phyloP scores from a whole-genome alignment of 2,329 filamentous ascomycete genomes.

The Chaetomiaceae sp. region DNA sequence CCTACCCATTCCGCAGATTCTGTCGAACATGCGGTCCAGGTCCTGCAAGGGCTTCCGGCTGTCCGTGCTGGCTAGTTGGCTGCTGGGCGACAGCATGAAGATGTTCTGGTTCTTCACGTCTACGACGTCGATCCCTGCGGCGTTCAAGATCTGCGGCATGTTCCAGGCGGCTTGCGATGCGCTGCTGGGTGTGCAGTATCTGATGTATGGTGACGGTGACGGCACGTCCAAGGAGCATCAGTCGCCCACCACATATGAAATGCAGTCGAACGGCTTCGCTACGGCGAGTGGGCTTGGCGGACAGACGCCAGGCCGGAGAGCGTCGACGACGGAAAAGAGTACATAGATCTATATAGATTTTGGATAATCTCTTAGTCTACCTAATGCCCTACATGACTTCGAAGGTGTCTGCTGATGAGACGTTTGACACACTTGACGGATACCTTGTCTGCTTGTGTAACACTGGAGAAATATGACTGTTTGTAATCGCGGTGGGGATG shows the following conservation, averaged over 20 bases:
- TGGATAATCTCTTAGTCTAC: too few relatives aligned
- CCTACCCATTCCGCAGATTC: conserved; percentile 73
- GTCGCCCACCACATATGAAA: conserved; percentile 7
- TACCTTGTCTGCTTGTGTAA: too few relatives aligned
- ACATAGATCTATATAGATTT: conserved; percentile 14
- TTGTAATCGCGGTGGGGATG: conserved; percentile 3
- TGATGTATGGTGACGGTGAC: conserved; percentile 56
- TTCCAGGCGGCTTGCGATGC: conserved; percentile 75
- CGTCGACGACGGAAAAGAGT: conserved; percentile 17
- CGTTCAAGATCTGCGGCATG: conserved; percentile 76
- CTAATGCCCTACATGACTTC: too few relatives aligned
- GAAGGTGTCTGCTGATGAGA: too few relatives aligned
- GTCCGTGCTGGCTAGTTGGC: conserved; percentile 70
- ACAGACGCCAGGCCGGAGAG: conserved; percentile 14
- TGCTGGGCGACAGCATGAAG: conserved; percentile 78
- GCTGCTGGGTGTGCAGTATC: conserved; percentile 69
- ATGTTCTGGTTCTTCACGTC: conserved; percentile 80
- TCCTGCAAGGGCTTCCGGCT: conserved; percentile 74
- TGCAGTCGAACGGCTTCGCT: conserved; percentile 11
- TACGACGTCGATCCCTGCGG: conserved; percentile 61
- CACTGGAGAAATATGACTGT: too few relatives aligned
- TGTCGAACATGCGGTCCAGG: conserved; percentile 60
- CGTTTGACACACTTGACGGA: too few relatives aligned
- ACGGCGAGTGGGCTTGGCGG: conserved; percentile 13
- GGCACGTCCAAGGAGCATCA: conserved; percentile 30